A percentile compares a stretch with the other conserved stretches of the same genome.
phyloP scores from a whole-genome alignment of 305 asterid species.

The Ajuga reptans region DNA sequence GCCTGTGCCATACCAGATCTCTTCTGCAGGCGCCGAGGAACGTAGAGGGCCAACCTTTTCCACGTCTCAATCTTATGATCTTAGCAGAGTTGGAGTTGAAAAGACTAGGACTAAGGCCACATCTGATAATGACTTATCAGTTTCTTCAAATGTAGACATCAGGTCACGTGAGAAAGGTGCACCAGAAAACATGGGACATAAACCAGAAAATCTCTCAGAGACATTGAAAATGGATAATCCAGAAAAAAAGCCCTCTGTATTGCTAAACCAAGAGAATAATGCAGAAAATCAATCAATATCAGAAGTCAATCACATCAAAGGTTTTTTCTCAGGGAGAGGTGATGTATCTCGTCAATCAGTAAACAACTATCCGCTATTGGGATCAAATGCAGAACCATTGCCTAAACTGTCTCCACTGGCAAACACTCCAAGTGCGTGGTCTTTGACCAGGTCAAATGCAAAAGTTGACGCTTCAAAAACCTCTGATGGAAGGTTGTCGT shows the following conservation, averaged over 20 bases:
- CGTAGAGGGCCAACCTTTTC: constrained; percentile 22
- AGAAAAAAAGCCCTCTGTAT: constrained; percentile 18
- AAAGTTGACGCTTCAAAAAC: constrained; percentile 24
- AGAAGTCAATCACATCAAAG: constrained; percentile 36
- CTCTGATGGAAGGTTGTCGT: constrained; percentile 23
- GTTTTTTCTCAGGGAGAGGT: constrained; percentile 32
- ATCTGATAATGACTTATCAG: constrained; percentile 19
- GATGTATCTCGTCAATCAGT: constrained; percentile 34
- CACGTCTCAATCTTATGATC: constrained; percentile 22
- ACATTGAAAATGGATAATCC: constrained; percentile 29
- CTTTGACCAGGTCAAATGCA: constrained; percentile 31
- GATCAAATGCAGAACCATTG: constrained; percentile 29
- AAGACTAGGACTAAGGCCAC: constrained; percentile 26
- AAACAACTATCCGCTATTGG: constrained; percentile 27
- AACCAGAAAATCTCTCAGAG: constrained; percentile 28
- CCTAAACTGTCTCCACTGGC: constrained; percentile 27
- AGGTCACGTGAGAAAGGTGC: constrained; percentile 25
- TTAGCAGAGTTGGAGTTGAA: constrained; percentile 25
- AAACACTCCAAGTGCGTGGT: constrained; percentile 30
- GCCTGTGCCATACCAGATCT: constrained; percentile 24
- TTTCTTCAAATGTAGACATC: constrained; percentile 24
- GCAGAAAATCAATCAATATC: constrained; percentile 28
- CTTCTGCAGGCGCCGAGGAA: constrained; percentile 29
- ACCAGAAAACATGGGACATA: constrained; percentile 21
- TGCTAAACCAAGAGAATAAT: constrained; percentile 21